Percentiles rank a stretch among this genome's conserved stretches.
Conservation (phyloP, 169 alveolate species). For the Perkinsus chesapeaki region DNA sequence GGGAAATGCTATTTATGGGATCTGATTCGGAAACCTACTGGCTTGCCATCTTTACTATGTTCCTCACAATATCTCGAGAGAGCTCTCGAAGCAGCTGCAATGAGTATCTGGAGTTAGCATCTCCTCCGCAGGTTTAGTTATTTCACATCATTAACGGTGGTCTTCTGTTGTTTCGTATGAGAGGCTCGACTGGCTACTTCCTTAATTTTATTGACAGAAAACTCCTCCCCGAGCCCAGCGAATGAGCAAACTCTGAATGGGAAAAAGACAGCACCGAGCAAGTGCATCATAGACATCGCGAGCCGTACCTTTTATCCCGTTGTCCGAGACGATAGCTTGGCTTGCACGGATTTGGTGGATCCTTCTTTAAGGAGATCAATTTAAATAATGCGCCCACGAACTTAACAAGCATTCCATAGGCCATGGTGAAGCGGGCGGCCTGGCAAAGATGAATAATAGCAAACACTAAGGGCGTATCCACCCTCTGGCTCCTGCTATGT, state of each 20-base stretch:
- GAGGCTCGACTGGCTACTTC: not conserved
- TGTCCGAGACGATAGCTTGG: not conserved
- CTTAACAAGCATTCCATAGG: not conserved
- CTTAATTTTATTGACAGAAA: not conserved
- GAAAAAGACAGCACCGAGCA: not conserved
- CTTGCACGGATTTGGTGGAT: not conserved
- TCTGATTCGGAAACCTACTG: too few relatives aligned
- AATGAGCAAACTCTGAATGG: not conserved
- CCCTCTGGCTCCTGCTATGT: too few relatives aligned
- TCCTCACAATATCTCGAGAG: too few relatives aligned
- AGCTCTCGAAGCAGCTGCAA: too few relatives aligned
- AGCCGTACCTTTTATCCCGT: not conserved
- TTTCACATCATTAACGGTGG: not conserved
- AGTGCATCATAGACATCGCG: not conserved
- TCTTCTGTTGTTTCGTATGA: not conserved
- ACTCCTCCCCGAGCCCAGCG: not conserved
- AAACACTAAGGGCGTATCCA: too few relatives aligned
- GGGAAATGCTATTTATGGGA: too few relatives aligned
- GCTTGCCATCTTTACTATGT: too few relatives aligned
- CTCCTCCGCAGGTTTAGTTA: too few relatives aligned
- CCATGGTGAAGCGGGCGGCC: too few relatives aligned
- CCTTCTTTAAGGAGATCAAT: not conserved
- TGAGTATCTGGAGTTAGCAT: too few relatives aligned
- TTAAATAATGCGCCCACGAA: not conserved
- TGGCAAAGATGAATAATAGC: too few relatives aligned